Evolutionary conservation across 257 asterid genomes (phyloP).

Genomic region (Solanum habrochaites): DNA sequence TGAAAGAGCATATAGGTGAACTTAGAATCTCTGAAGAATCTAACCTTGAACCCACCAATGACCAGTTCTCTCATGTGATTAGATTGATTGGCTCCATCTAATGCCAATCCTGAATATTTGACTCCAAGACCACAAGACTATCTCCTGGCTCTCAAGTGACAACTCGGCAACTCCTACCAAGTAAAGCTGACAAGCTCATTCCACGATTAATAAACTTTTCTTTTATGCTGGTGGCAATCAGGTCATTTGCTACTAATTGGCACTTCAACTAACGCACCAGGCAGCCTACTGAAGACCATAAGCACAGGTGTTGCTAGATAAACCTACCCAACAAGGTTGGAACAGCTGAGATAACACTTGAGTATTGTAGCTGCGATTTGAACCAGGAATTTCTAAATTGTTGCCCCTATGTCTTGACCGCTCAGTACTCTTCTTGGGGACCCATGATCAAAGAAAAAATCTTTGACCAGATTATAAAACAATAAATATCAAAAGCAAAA

Average conservation of each 20-base stretch:
- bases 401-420: neutral
- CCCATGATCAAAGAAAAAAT: neutral
- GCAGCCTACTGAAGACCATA: neutral
- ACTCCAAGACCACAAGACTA: neutral
- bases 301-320: neutral
- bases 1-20: neutral
- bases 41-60: neutral
- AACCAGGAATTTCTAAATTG: neutral
- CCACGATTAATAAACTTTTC: neutral
- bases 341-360: neutral
- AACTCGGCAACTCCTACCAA: neutral
- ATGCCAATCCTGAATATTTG: neutral
- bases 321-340: neutral
- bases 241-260: neutral
- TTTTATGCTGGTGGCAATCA: neutral
- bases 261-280: neutral
- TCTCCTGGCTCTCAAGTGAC: neutral
- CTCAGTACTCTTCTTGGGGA: neutral
- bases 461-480: neutral
- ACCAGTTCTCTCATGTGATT: neutral
- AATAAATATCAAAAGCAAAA: neutral
- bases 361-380: neutral
- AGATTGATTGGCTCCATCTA: neutral
- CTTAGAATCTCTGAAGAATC: neutral
- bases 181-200: neutral